Evolutionary conservation across 805 yeast species (phyloP), one percentile per base, ranked within the genome.

Genomic region (Vanderwaltozyma polyspora): DNA sequence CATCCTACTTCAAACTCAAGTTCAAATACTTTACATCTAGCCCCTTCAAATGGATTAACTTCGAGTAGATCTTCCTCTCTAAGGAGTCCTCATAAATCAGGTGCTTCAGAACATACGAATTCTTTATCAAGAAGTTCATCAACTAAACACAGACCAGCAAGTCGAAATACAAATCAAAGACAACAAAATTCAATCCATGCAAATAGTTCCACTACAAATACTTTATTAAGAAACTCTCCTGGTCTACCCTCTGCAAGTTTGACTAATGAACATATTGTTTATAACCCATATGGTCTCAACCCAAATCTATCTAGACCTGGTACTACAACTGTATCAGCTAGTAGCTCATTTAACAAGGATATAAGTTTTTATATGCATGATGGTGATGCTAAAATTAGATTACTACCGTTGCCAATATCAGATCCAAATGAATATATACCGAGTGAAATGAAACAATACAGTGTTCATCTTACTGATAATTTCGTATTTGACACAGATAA

Each of bases 361-460:
- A 27, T 55, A 18, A 49, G 57, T 29, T 58, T 57, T 32, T 56
- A 57, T 34, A 35, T 55, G 40, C 57, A 48, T 24, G 60, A 59
- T 38, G 66, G 64, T 22, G 60, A 62, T 30, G 42, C 49, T 6
- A 48, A 46, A 27, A 64, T 67, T 21, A 63, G 76, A 28, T 59
- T 74, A 24, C 59, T 80, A 39, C 69, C 76, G 3, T 60, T 72
- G 40, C 85, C 89, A 1, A 70, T 77, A 11, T 72, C 71, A 15
- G 70, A 72, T 39, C 89, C 89, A 1, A 79, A 79, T 46, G 68
- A 67, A 13, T 66, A 55, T 41, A 54, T 81, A 19, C 86, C 87
- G 0, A 60, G 52, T 0, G 68, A 64, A 3, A 60, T 73, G 43
- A 63, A 70, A 33, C 74, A 76, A 50, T 58, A 57, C 3, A 63